phyloP scores from a whole-genome alignment of 345 rosid species.

The Iberis pinnata region DNA sequence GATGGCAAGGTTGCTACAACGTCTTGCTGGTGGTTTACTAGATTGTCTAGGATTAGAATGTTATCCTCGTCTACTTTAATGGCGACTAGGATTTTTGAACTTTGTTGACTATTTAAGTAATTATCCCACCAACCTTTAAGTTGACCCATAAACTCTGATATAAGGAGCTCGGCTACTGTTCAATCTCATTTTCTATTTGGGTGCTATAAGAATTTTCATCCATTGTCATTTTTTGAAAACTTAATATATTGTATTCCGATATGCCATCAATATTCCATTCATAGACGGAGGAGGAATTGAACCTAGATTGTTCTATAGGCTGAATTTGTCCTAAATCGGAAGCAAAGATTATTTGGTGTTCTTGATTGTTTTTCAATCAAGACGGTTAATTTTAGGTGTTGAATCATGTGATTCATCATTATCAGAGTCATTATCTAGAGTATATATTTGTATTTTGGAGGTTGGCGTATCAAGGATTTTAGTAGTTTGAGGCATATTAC shows the following conservation, averaged over 20 bases:
- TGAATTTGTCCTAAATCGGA: not conserved
- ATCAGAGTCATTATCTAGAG: not conserved
- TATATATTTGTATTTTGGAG: not conserved
- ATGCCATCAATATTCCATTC: not conserved
- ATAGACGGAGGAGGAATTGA: not conserved
- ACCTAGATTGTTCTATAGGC: not conserved
- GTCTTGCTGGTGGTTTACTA: not conserved
- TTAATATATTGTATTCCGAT: not conserved
- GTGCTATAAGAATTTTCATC: not conserved
- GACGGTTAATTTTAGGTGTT: not conserved
- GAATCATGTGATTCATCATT: not conserved
- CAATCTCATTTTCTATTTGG: not conserved
- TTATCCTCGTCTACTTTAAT: not conserved
- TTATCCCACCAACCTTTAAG: not conserved
- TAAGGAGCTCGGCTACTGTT: not conserved
- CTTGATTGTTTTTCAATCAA: not conserved
- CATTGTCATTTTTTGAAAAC: not conserved
- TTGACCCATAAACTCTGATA: not conserved
- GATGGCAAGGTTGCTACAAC: too few relatives aligned
- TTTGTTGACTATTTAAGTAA: not conserved
- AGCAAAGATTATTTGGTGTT: not conserved
- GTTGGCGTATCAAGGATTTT: not conserved
- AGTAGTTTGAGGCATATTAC: too few relatives aligned
- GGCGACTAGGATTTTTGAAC: not conserved
- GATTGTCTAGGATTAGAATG: not conserved